These are phyloP conservation scores for Pyricularia sp. DNA, from an alignment of 2,329 filamentous ascomycete genomes.

Conservation along the genomic window DNA sequence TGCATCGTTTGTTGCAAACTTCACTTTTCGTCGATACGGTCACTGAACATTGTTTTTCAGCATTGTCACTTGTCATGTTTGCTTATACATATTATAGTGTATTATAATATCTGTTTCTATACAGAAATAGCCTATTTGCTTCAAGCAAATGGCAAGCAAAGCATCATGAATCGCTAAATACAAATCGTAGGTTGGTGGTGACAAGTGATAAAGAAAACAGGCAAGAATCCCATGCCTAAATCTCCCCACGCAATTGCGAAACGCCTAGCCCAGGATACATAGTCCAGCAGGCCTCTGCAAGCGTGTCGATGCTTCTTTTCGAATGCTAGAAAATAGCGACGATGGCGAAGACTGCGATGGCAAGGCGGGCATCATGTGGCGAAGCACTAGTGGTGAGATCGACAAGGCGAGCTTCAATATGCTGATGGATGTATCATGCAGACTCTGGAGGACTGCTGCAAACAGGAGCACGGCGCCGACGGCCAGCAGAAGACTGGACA, in stretches of 20 bases:
- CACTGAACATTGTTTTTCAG: neutral
- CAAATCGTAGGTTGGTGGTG: neutral
- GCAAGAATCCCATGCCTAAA: neutral
- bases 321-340: neutral
- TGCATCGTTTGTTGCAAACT: neutral
- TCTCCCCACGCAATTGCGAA: no score
- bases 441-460: neutral
- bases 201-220: neutral
- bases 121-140: neutral
- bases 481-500: neutral
- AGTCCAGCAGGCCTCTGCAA: neutral
- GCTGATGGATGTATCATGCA: neutral
- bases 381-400: neutral
- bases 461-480: neutral
- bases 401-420: neutral
- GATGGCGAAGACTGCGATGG: neutral
- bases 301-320: neutral
- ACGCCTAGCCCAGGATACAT: neutral
- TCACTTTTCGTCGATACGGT: neutral
- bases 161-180: neutral
- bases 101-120: neutral
- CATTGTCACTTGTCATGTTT: neutral
- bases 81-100: neutral
- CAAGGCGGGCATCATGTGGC: neutral
- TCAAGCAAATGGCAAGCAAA: neutral